Conservation (phyloP, 2,329 filamentous ascomycete genomes). For the Stachybotrys echinatus region DNA sequence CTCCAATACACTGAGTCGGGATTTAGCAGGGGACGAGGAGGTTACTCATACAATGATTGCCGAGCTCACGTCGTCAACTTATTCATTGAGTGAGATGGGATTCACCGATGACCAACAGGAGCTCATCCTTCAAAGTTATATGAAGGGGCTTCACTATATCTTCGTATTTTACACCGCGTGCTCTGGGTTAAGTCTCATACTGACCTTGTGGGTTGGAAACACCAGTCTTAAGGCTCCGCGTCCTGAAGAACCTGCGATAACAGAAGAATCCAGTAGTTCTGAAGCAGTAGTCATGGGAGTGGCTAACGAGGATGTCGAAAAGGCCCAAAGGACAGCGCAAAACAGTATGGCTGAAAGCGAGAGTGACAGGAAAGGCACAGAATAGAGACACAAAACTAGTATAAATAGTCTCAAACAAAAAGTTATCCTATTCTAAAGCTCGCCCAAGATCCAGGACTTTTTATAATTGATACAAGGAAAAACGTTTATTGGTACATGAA, state of each 20-base stretch:
- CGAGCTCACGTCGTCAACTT: conserved; percentile 17
- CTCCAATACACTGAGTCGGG: conserved; percentile 16
- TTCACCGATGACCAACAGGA: conserved; percentile 10
- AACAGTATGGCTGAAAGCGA: too few species aligned
- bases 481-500: too few species aligned
- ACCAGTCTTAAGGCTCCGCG: conserved; percentile 11
- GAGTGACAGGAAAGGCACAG: too few species aligned
- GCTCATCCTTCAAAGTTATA: conserved; percentile 18
- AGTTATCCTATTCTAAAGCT: too few species aligned
- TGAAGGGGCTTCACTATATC: conserved; percentile 20
- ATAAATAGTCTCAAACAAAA: too few species aligned
- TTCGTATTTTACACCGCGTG: conserved; percentile 16
- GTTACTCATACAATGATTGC: conserved; percentile 9
- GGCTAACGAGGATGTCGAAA: background rate
- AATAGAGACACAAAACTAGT: too few species aligned
- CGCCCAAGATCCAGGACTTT: too few species aligned
- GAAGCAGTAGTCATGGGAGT: background rate
- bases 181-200: conserved; percentile 8
- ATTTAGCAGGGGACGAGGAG: conserved; percentile 3
- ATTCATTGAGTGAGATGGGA: conserved; percentile 11
- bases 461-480: too few species aligned
- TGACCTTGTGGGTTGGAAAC: conserved; percentile 14
- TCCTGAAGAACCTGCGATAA: background rate
- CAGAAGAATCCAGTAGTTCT: background rate
- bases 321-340: too few species aligned